Evolutionary conservation across 495 filamentous ascomycete genomes (phyloP).

Genomic region (Pseudoneurospora amorphoporcata): DNA sequence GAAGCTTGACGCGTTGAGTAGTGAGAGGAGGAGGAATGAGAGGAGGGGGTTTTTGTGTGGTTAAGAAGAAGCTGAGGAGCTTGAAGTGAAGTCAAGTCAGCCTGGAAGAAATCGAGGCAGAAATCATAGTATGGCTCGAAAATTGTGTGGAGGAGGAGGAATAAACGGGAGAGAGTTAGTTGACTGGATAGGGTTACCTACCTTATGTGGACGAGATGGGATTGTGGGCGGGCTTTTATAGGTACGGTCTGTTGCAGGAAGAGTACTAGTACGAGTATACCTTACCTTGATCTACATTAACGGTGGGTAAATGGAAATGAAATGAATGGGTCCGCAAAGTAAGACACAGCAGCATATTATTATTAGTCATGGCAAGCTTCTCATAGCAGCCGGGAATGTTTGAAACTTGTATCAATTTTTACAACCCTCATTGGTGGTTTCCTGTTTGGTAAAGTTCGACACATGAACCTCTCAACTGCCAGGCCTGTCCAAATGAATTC

Average conservation of each 20-base stretch:
- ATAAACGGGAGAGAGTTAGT: not conserved
- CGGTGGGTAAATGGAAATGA: not conserved
- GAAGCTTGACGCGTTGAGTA: slow-evolving; percentile 66
- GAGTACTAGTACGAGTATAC: not conserved
- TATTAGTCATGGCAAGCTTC: not conserved
- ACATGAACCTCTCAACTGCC: not conserved
- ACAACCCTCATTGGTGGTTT: not conserved
- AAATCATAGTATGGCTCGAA: not conserved
- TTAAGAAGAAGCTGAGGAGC: not conserved
- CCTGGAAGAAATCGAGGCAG: no score
- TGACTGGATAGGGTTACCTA: not conserved
- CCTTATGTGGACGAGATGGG: not conserved
- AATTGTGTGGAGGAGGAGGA: not conserved
- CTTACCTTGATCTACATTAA: not conserved
- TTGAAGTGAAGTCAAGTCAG: no score
- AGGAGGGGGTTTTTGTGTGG: slow-evolving; percentile 51
- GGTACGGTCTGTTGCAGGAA: not conserved
- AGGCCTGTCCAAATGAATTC: no score
- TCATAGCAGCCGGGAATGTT: not conserved
- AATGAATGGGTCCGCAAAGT: not conserved
- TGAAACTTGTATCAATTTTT: not conserved
- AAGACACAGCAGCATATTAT: not conserved
- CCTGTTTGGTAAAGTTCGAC: not conserved
- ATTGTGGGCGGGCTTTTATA: not conserved
- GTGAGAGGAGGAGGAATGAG: slow-evolving; percentile 58